These are phyloP conservation scores for Lipomyces sp. DNA, from an alignment of 805 yeast species.

Conservation along the genomic window DNA sequence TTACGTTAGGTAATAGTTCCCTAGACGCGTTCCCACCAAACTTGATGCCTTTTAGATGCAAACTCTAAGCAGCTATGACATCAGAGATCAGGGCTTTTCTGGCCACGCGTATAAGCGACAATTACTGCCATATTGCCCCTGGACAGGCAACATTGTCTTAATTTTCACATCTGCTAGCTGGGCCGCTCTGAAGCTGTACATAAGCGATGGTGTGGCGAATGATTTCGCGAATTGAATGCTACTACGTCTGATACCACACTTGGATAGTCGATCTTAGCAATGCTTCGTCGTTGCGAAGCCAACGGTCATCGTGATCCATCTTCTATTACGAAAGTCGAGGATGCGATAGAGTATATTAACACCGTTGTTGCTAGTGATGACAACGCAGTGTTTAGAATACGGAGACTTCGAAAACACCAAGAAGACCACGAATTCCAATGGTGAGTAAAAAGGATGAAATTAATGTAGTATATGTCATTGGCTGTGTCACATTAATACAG, in stretches of 20 bases:
- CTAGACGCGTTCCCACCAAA: not conserved
- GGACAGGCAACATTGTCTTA: not conserved
- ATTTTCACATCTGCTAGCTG: not conserved
- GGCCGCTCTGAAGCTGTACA: not conserved
- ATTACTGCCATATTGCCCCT: too few species aligned
- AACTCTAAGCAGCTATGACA: too few species aligned
- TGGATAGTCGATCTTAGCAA: not conserved
- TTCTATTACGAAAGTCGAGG: slow-evolving; percentile 11
- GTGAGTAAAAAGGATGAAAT: slow-evolving; percentile 4
- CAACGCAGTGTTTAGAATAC: slow-evolving; percentile 12
- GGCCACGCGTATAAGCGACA: too few species aligned
- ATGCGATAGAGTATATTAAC: slow-evolving; percentile 20
- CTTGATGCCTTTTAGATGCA: too few species aligned
- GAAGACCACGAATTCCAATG: slow-evolving; percentile 33
- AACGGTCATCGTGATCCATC: slow-evolving; percentile 13
- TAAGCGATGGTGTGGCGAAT: not conserved
- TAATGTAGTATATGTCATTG: not conserved
- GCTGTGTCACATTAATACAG: not conserved
- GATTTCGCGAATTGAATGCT: not conserved
- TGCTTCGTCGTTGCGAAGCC: not conserved
- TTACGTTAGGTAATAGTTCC: not conserved
- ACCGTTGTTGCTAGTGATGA: slow-evolving; percentile 7
- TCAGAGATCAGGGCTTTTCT: too few species aligned
- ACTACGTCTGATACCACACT: not conserved
- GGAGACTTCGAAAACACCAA: slow-evolving; percentile 25